These are phyloP conservation scores for Colletotrichum costaricense DNA, from an alignment of 2,329 filamentous ascomycete species.

Conservation along the genomic window DNA sequence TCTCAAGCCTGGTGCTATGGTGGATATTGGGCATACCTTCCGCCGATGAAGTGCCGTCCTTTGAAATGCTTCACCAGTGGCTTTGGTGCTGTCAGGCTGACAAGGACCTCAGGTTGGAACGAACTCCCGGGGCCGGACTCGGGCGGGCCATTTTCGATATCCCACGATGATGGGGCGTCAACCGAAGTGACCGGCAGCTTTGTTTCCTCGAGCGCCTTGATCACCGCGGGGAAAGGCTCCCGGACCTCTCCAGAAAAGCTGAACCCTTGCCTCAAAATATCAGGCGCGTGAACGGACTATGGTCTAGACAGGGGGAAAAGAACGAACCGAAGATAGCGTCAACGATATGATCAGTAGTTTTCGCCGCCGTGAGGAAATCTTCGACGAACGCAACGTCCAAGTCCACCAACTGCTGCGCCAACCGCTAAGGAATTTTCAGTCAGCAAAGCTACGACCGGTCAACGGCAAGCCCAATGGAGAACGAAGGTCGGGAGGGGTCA, in stretches of 20 bases:
- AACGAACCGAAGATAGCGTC: conserved; percentile 91
- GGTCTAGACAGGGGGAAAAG: background rate
- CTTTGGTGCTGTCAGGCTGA: conserved; percentile 94
- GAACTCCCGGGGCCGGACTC: conserved; percentile 78
- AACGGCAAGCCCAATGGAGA: background rate
- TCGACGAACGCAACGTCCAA: conserved; percentile 85
- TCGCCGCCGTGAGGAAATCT: conserved; percentile 78
- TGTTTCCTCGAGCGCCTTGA: conserved; percentile 79
- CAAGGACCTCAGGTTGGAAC: conserved; percentile 83
- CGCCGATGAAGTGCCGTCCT: conserved; percentile 92
- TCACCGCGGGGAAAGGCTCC: conserved; percentile 89
- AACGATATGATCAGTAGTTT: conserved; percentile 81
- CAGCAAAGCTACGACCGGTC: conserved; percentile 37
- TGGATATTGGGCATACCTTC: conserved; percentile 65
- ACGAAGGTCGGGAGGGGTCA: background rate
- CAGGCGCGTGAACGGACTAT: conserved; percentile 24
- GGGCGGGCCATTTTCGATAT: conserved; percentile 89
- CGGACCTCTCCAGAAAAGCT: conserved; percentile 92
- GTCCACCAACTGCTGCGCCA: conserved; percentile 86
- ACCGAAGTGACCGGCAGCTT: conserved; percentile 85
- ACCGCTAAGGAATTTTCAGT: conserved; percentile 66
- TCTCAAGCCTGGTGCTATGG: background rate
- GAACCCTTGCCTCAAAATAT: conserved; percentile 69
- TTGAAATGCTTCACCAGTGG: conserved; percentile 85
- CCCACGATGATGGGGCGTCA: conserved; percentile 94